Base-by-base conservation (phyloP, 768 basidiomycete species). In the Lactifluus rugatus region DNA sequence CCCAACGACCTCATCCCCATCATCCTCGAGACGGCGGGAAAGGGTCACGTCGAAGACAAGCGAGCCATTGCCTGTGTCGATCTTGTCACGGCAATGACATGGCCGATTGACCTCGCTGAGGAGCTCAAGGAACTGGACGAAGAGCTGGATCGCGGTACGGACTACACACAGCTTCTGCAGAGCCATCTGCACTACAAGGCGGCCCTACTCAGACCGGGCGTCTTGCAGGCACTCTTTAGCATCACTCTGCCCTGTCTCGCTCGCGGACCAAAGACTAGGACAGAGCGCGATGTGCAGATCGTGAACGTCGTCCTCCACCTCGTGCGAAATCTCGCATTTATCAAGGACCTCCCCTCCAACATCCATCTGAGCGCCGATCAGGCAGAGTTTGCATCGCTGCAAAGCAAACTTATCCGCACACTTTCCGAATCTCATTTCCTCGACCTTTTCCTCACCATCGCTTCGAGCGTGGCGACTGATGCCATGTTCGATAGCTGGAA, bases 71-170 rank as follows among this genome's bases (percentile, higher is more conserved):
- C 85, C 0, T 87, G 85, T 62, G 85, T 84, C 8, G 96, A 98
- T 68, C 75, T 99, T 23, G 85, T 98, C 69, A 89, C 92, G 0
- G 93, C 94, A 0, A 90, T 99, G 89, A 98, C 95, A 1, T 99
- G 96, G 96, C 96, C 96, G 0, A 95, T 99, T 54, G 91, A 98
- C 70, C 76, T 98, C 62, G 89, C 92, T 0, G 89, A 91, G 66
- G 96, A 98, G 71, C 76, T 99, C 62, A 89, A 87, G 65, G 96
- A 98, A 67, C 81, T 97, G 54, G 85, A 88, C 67, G 89, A 93
- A 45, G 89, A 86, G 39, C 64, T 82, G 19, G 89, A 89, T 70
- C 82, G 80, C 60, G 82, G 85, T 17, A 82, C 90, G 16, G 96
- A 99, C 69, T 98, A 93, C 71, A 92, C 92, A 0, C 84, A 86